Base-by-base conservation (phyloP, 371 early-diverging fungal species). In the Amoeboaphelidium protococcarum region DNA sequence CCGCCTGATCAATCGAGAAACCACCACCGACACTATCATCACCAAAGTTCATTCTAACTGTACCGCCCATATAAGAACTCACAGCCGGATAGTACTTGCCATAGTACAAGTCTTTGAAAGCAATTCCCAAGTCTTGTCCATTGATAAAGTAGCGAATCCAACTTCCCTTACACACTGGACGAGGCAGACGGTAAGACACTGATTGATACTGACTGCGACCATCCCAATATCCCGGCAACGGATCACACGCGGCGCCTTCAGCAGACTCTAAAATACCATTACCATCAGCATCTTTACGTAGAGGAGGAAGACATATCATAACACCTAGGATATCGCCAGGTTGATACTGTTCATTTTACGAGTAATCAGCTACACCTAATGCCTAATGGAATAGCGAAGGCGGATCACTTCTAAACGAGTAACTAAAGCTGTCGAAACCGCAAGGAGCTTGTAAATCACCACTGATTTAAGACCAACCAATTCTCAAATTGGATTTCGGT, bases 361-460 rank as follows among this genome's bases (percentile, higher is more conserved):
- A 31, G 1, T 49, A 50, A 1, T 66, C 19, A 60, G 58, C 41
- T 49, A 47, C 16, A 3, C 62, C 58, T 6, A 51, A 55, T 0
- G 71, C 59, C 0, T 59, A 54, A 50, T 77, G 78, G 51, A 73
- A 77, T 13, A 73, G 59, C 1, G 72, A 64, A 23, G 67, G 65
- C 2, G 73, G 71, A 22, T 54, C 50, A 42, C 61, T 62, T 40
- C 80, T 62, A 54, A 60, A 69, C 31, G 68, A 63, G 52, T 78
- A 79, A 43, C 73, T 66, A 46, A 73, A 79, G 43, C 58, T 50
- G 52, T 79, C 80, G 47, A 60, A 73, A 1, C 80, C 80, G 26
- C 74, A 73, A 13, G 78, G 75, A 2, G 71, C 78, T 40, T 78
- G 73, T 19, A 77, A 56, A 47, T 75, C 77, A 1, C 74, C 78